Evolutionary conservation across 805 yeast species (phyloP), one percentile per base, ranked within the genome.

Genomic region (Komagataella pseudopastoris): DNA sequence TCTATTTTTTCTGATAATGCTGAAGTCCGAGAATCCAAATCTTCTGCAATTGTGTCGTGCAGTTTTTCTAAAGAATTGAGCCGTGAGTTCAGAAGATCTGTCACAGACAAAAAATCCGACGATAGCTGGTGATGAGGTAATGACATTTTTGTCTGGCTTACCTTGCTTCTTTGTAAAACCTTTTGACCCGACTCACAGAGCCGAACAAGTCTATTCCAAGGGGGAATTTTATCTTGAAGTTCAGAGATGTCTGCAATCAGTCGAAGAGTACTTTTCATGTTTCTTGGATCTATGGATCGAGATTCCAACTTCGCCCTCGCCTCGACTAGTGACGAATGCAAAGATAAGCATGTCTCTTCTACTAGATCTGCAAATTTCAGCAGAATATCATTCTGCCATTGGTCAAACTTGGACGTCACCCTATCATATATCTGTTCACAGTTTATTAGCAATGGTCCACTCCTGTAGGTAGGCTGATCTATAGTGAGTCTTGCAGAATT

Each of bases 111-210:
- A 51, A 71, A 60, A 51, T 77, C 80, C 50, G 68, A 70, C 12
- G 76, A 79, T 0, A 87, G 52, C 56, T 87, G 95, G 45, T 85
- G 93, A 48, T 68, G 68, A 59, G 69, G 77, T 0, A 81, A 54
- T 84, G 89, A 83, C 24, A 74, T 72, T 0, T 64, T 43, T 0
- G 83, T 76, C 49, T 78, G 72, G 20, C 68, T 69, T 54, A 65
- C 74, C 47, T 83, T 65, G n/a, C 71, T 66, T 24, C 72, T 69
- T 1, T 67, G 44, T 18, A 68, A 47, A 1, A 61, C 20, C 1
- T 45, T 47, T 46, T 65, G 63, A 8, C 75, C 72, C 1, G 56
- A 46, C 44, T 63, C 56, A 48, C 64, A 62, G 1, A 56, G 36
- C 2, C 49, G 48, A 4, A 70, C 51, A 2, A 50, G 24, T 7